Base-by-base conservation (phyloP, 352 stramenopile genomes). In the Pythium guiyangense region DNA sequence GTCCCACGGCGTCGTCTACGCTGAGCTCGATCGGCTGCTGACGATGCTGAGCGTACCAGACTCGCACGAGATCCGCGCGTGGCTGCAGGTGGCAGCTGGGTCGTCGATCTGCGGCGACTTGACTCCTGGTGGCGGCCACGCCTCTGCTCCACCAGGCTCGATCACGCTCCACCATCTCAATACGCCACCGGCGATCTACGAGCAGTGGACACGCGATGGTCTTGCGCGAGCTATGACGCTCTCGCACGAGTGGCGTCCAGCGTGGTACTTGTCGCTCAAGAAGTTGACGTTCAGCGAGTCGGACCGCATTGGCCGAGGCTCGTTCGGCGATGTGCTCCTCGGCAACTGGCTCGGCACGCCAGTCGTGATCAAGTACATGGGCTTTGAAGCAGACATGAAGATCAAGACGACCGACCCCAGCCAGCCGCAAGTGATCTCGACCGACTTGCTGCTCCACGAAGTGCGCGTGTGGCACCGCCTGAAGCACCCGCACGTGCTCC, bases 301-400 rank as follows among this genome's bases (percentile, higher is more conserved):
- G 22, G 54, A 49, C 18, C 4, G 11, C 8, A 42, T 60, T n/a
- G 47, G 45, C 0, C 11, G 31, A 45, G 55, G 55, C 6, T 8
- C 55, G 8, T 61, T 55, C 27, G 55, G 55, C 1, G n/a, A 22
- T 10, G 55, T 61, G 22, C 49, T 49, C 37, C 26, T 29, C 6
- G 55, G 29, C 6, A 17, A 9, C 18, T 61, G 55, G 55, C 22
- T 43, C n/a, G 8, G 49, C 20, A 61, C 55, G 4, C 39, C 22
- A 0, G 55, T 61, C 1, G 55, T 61, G n/a, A 17, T 55, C 39
- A 55, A 61, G 47, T 59, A 52, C 39, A 59, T 59, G 53, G 53
- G 53, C 4, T 59, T 52, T 17, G 53, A 59, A 9, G 44, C 45
- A 12, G 53, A 59, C 25, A 25, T 15, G 11, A 6, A n/a, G n/a